These are phyloP conservation scores for Aquilaria agallochum DNA, from an alignment of 441 rosid species.

Conservation along the genomic window DNA sequence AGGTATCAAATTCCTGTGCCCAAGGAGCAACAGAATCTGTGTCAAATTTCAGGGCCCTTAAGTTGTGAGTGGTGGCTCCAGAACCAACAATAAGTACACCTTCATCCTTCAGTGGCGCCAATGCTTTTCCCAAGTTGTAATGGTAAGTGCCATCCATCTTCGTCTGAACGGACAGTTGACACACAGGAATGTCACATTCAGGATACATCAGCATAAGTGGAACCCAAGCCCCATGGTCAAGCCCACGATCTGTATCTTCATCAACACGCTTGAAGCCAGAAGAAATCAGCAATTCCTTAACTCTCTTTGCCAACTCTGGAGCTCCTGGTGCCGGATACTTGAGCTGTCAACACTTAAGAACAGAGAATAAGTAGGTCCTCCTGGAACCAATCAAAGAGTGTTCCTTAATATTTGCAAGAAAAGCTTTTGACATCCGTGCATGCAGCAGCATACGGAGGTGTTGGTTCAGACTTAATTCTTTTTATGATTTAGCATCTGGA, in stretches of 20 bases:
- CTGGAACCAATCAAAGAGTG: too few species aligned
- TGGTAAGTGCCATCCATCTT: conserved; percentile 54
- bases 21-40: conserved; percentile 36
- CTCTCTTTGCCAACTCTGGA: conserved; percentile 67
- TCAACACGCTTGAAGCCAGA: conserved; percentile 51
- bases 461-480: background rate
- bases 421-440: background rate
- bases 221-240: conserved; percentile 97
- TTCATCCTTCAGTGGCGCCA: conserved; percentile 74
- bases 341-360: conserved; percentile 33
- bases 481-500: background rate
- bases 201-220: conserved; percentile 96
- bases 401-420: too few species aligned
- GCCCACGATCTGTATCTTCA: conserved; percentile 67
- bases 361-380: background rate
- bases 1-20: conserved; percentile 71
- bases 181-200: conserved; percentile 72
- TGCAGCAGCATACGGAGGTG: background rate
- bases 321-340: conserved; percentile 94
- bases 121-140: conserved; percentile 83
- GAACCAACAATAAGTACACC: conserved; percentile 88
- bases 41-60: conserved; percentile 31
- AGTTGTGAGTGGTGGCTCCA: conserved; percentile 77
- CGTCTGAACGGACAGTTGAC: conserved; percentile 85
- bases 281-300: conserved; percentile 55